A percentile compares a stretch with the other conserved stretches of the same genome.
phyloP scores from a whole-genome alignment of 345 rosid genomes.

The Passiflora organensis region DNA sequence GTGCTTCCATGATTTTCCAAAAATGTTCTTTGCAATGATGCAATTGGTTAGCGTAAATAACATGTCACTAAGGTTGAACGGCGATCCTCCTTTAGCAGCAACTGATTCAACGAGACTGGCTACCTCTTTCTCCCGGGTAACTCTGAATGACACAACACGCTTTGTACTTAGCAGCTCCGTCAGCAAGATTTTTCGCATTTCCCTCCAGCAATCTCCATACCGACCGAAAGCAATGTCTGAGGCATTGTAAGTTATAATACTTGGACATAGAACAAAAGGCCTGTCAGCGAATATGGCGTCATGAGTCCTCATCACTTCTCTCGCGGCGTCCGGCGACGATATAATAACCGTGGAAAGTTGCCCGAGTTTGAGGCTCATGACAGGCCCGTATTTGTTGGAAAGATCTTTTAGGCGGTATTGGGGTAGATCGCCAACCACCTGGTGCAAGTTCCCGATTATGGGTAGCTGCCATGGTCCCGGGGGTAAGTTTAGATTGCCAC shows the following conservation, averaged over 20 bases:
- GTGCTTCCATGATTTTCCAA: not conserved
- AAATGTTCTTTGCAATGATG: not conserved
- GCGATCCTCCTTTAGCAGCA: not conserved
- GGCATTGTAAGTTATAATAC: not conserved
- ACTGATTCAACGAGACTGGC: not conserved
- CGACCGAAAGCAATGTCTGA: not conserved
- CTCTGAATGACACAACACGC: not conserved
- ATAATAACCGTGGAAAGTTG: not conserved
- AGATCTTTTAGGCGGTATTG: slow-evolving; percentile 5
- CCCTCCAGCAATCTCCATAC: slow-evolving; percentile 1
- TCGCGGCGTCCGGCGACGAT: slow-evolving; percentile 7
- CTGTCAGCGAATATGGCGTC: slow-evolving; percentile 1
- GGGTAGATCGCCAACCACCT: not conserved
- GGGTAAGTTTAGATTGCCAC: too few species aligned
- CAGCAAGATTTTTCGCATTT: not conserved
- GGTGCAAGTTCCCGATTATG: slow-evolving; percentile 8
- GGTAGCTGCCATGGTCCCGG: too few species aligned
- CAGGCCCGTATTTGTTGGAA: not conserved
- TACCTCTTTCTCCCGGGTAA: not conserved
- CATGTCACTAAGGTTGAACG: slow-evolving; percentile 1
- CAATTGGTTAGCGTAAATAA: not conserved
- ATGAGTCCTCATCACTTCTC: slow-evolving; percentile 4
- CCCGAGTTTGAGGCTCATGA: slow-evolving; percentile 3
- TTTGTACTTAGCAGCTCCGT: not conserved
- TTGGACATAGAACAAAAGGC: not conserved